Evolutionary conservation across 139 green algal species (phyloP).

Genomic region (Chlorella sp.): DNA sequence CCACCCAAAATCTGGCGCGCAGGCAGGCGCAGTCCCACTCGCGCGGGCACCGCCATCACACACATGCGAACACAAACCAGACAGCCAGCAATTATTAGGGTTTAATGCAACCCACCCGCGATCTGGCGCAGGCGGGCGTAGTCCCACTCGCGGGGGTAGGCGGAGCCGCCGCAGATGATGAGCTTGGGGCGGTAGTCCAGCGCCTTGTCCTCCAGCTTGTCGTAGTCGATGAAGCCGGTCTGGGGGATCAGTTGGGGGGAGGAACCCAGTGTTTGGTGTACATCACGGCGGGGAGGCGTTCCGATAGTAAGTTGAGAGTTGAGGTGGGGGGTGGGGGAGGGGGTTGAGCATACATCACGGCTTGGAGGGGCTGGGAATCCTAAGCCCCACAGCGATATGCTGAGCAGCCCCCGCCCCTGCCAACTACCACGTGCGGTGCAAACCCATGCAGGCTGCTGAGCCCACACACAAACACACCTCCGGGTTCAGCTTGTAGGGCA

Average conservation of each 20-base stretch:
- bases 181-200: slow-evolving; percentile 86
- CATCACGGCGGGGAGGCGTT: no score
- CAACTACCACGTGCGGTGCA: no score
- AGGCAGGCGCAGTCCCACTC: background rate
- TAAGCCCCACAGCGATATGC: background rate
- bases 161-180: slow-evolving; percentile 83
- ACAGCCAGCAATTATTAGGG: no score
- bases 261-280: no score
- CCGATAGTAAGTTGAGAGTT: background rate
- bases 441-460: no score
- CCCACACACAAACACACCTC: slow-evolving; percentile 39
- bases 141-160: slow-evolving; percentile 90
- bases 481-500: slow-evolving; percentile 94
- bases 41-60: no score
- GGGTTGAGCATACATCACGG: background rate
- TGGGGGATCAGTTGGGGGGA: background rate
- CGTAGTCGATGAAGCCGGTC: slow-evolving; percentile 87
- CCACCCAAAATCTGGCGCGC: slow-evolving; percentile 18
- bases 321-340: background rate
- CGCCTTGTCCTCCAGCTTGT: slow-evolving; percentile 86
- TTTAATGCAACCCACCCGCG: slow-evolving; percentile 61
- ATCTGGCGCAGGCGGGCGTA: slow-evolving; percentile 80
- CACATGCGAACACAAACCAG: no score
- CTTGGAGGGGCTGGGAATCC: background rate
- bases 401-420: no score